Base-by-base conservation (phyloP, 2,329 filamentous ascomycete species). In the Aspergillus terreus region DNA sequence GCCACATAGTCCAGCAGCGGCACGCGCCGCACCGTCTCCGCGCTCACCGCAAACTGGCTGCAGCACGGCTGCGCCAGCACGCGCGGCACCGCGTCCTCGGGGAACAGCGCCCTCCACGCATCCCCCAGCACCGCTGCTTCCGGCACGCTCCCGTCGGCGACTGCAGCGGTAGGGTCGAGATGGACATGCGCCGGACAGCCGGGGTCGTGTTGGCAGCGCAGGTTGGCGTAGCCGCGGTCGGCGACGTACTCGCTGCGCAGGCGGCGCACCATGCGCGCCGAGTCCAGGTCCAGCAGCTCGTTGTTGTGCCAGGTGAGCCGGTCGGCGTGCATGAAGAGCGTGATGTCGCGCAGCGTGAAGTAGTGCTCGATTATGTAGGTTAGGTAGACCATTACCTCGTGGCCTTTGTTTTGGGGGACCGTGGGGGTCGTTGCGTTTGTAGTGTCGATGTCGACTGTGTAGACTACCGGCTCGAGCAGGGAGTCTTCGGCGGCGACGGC, bases 351-450 rank as follows among this genome's bases (percentile, higher is more conserved):
- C 10, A 81, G 74, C 17, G 71, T 62, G 40, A 77, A 62, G 63
- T 81, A 82, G 60, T 80, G 70, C 50, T 81, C 76, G 59, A 82
- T 80, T 47, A 82, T 76, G 62, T 79, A 81, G 32, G 76, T 76
- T n/a, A 81, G 71, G 62, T 82, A 81, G 4, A 67, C 71, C 71
- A 81, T 79, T 7, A 76, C 76, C 61, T 82, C 79, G 56, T 75
- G 72, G 46, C 79, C 79, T 58, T 79, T 78, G 52, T 81, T 79
- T 54, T 69, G 71, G 7, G 75, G 74, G 0, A 76, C 65, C 53
- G 74, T 74, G 38, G 75, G 55, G 40, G 69, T 58, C 11, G 75
- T 23, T 23, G 23, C 65, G 47, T 64, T 64, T 9, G 23, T 6
- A 23, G 23, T 5, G 23, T 67, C 63, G 51, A 78, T 72, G 60